Base-by-base conservation (phyloP, 306 rosid genomes). In the Trifolium fragiferum region DNA sequence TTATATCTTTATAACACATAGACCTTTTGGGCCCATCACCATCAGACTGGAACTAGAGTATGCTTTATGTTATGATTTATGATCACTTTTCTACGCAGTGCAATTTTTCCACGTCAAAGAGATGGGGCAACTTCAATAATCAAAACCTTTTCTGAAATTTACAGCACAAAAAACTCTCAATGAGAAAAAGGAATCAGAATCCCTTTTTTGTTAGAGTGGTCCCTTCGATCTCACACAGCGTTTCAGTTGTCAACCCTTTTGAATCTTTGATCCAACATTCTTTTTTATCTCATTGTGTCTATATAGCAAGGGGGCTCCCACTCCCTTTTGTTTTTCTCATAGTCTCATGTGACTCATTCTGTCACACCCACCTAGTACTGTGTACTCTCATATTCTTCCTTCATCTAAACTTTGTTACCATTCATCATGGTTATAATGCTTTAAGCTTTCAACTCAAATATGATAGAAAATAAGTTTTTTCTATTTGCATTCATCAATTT, bases 131-230 rank as follows among this genome's bases (percentile, higher is more conserved):
- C 68, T 58, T 46, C 7, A 13, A 46, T 3, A 46, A 46, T 68
- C 81, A 67, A 63, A 54, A 49, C 44, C 5, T 27, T 58, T 43
- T 25, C 30, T 25, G 30, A 25, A 1, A 25, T 25, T 50, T 62
- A 78, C 78, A 70, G 68, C 81, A 74, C 85, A 67, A 25, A 74
- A 76, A 69, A 53, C 69, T 73, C 51, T 25, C 8, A 23, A 44
- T 63, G 37, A 9, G 58, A 30, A 44, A 77, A 70, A 19, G 54
- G 88, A 87, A 85, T 85, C 91, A 66, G 93, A 86, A 83, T 85
- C 82, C 70, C 58, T 61, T 63, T 61, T 27, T 68, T 33, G n/a
- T 74, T 23, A 16, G 46, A 50, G 82, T 82, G 82, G 74, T 64
- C 77, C 80, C 38, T 61, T 6, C 7, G 0, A 33, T 33, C 8